phyloP scores from a whole-genome alignment of 2,329 filamentous ascomycete genomes.

The Coniosporium tulheliwenetii region DNA sequence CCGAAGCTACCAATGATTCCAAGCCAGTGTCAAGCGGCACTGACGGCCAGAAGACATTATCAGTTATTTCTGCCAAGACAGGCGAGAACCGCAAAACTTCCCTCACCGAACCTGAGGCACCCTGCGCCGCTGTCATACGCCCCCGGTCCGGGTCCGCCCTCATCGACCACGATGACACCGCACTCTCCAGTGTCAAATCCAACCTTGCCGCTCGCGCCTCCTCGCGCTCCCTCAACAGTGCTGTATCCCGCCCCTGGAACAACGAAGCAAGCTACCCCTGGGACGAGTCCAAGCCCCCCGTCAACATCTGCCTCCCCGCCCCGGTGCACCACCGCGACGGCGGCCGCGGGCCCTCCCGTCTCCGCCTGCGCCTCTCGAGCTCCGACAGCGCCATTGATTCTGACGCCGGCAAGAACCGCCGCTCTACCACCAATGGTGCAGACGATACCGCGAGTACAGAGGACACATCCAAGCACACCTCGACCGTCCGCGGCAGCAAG shows the following conservation, averaged over 20 bases:
- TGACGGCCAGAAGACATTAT: no score
- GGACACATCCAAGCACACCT: slow-evolving; percentile 11
- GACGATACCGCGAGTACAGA: slow-evolving; percentile 8
- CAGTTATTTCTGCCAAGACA: no score
- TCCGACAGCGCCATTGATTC: neutral
- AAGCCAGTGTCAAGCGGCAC: no score
- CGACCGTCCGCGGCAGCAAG: slow-evolving; percentile 12
- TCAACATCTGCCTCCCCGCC: slow-evolving; percentile 24
- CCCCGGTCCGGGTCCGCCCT: no score
- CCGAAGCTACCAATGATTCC: no score
- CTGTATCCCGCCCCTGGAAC: slow-evolving; percentile 29
- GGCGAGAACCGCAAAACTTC: neutral
- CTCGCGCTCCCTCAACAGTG: slow-evolving; percentile 16
- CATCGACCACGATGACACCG: no score
- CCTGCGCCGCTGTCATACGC: slow-evolving; percentile 10
- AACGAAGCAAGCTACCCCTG: slow-evolving; percentile 31
- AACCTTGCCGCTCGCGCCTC: slow-evolving; percentile 7
- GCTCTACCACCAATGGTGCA: slow-evolving; percentile 3
- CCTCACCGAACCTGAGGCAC: slow-evolving; percentile 5
- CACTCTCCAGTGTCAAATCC: no score
- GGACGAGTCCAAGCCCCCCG: slow-evolving; percentile 19
- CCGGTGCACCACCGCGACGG: slow-evolving; percentile 13
- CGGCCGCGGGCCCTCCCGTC: neutral
- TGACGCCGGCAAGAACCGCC: neutral
- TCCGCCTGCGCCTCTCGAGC: neutral